A percentile compares a stretch with the other conserved stretches of the same genome.
These are phyloP conservation scores for Solanum neorickii DNA, from an alignment of 257 asterid genomes.

Conservation along the genomic window DNA sequence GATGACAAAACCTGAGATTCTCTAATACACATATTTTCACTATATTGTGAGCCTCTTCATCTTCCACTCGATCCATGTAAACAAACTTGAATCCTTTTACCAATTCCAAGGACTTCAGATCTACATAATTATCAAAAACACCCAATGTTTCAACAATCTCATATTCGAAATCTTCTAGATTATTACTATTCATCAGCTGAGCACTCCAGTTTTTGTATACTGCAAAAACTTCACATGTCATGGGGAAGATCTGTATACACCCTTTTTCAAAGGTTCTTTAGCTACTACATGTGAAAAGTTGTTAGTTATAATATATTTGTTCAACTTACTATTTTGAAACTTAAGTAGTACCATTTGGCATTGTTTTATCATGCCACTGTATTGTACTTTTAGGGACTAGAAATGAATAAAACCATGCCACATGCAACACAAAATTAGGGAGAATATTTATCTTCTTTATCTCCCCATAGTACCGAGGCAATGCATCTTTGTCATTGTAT, in stretches of 20 bases:
- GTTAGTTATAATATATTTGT: background rate
- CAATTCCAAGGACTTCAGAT: too few relatives aligned
- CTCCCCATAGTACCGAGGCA: constrained; percentile 22
- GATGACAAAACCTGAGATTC: too few relatives aligned
- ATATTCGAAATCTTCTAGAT: too few relatives aligned
- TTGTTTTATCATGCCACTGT: constrained; percentile 4
- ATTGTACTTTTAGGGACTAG: background rate
- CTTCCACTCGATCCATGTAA: too few relatives aligned
- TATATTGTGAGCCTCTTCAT: too few relatives aligned
- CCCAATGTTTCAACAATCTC: too few relatives aligned
- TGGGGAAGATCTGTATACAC: constrained; percentile 9
- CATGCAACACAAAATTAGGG: background rate
- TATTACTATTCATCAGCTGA: too few relatives aligned
- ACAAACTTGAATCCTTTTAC: too few relatives aligned
- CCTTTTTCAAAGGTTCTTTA: background rate
- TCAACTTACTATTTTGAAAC: background rate
- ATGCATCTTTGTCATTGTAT: constrained; percentile 19
- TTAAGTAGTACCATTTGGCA: constrained; percentile 4
- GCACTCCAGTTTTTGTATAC: too few relatives aligned
- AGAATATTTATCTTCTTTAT: too few relatives aligned
- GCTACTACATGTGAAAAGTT: constrained; percentile 22
- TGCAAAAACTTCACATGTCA: background rate
- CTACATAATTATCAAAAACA: too few relatives aligned
- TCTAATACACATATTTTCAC: too few relatives aligned
- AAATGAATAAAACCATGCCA: constrained; percentile 10